These are phyloP conservation scores for Eremothecium cymbalariae DNA, from an alignment of 1,139 yeast species.

Conservation along the genomic window DNA sequence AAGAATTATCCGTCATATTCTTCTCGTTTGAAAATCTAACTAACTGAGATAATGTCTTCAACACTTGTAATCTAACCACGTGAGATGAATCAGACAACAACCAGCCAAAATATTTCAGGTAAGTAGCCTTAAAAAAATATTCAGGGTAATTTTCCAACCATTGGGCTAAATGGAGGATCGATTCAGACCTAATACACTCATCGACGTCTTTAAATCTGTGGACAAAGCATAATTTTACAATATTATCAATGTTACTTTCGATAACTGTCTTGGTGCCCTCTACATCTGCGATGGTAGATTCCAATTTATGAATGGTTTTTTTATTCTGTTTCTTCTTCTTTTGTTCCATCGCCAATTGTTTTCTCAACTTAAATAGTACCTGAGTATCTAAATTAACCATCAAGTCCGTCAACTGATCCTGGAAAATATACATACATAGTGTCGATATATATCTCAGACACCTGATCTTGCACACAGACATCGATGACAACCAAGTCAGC, in stretches of 20 bases:
- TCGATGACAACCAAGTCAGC: constrained; percentile 67
- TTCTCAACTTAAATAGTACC: constrained; percentile 33
- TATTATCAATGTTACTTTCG: constrained; percentile 53
- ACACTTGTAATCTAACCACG: constrained; percentile 56
- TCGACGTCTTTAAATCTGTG: constrained; percentile 81
- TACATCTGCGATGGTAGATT: constrained; percentile 41
- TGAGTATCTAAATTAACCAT: constrained; percentile 38
- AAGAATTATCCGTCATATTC: constrained; percentile 34
- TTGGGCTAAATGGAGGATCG: constrained; percentile 50
- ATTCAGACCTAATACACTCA: constrained; percentile 59
- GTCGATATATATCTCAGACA: constrained; percentile 69
- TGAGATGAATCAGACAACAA: constrained; percentile 61
- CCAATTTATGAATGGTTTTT: constrained; percentile 39
- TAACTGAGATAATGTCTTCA: constrained; percentile 41
- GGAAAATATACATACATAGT: constrained; percentile 48
- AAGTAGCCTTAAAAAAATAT: constrained; percentile 58
- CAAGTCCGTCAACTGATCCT: constrained; percentile 50
- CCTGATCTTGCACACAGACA: constrained; percentile 62
- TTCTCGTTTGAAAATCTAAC: constrained; percentile 41
- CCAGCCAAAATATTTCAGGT: constrained; percentile 78
- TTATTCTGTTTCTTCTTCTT: constrained; percentile 32
- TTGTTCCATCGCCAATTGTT: constrained; percentile 33
- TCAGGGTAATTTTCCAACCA: constrained; percentile 72
- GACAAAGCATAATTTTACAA: constrained; percentile 58
- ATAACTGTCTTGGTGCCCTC: constrained; percentile 47